A percentile compares a stretch with the other conserved stretches of the same genome.
These are phyloP conservation scores for Eucalyptus polybractea DNA, from an alignment of 345 rosid species.

Conservation along the genomic window DNA sequence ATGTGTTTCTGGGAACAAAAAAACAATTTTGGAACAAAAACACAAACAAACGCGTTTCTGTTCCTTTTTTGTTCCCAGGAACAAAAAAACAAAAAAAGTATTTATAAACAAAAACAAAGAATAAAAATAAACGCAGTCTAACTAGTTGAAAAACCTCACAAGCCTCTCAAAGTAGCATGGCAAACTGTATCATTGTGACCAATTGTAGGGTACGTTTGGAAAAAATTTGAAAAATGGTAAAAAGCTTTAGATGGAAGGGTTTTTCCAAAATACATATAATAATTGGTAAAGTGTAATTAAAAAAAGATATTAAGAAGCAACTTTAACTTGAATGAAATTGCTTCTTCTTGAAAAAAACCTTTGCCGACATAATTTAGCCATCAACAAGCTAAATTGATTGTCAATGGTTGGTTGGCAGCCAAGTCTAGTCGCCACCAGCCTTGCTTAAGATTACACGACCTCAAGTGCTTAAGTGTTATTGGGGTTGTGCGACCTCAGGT, in stretches of 20 bases:
- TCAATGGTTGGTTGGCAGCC: too few relatives aligned
- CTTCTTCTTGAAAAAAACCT: background rate
- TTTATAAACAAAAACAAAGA: too few relatives aligned
- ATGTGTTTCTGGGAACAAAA: too few relatives aligned
- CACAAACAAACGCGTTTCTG: too few relatives aligned
- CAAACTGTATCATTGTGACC: background rate
- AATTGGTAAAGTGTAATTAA: background rate
- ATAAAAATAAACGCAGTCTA: too few relatives aligned
- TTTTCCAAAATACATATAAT: background rate
- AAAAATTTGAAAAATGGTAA: background rate
- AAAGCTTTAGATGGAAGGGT: background rate
- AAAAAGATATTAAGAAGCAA: too few relatives aligned
- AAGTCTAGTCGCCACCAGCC: rapidly evolving
- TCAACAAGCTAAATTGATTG: too few relatives aligned
- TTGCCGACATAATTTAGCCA: too few relatives aligned
- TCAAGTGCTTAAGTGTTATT: background rate
- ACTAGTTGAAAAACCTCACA: background rate
- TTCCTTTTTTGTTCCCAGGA: too few relatives aligned
- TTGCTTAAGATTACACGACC: background rate
- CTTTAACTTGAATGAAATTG: too few relatives aligned
- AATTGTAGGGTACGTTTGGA: background rate
- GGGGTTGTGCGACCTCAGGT: rapidly evolving
- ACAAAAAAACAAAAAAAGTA: too few relatives aligned
- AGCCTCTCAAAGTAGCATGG: background rate
- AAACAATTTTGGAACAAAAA: too few relatives aligned